These are phyloP conservation scores for Barnettozyma sp. DNA, from an alignment of 805 yeast genomes.

Conservation along the genomic window DNA sequence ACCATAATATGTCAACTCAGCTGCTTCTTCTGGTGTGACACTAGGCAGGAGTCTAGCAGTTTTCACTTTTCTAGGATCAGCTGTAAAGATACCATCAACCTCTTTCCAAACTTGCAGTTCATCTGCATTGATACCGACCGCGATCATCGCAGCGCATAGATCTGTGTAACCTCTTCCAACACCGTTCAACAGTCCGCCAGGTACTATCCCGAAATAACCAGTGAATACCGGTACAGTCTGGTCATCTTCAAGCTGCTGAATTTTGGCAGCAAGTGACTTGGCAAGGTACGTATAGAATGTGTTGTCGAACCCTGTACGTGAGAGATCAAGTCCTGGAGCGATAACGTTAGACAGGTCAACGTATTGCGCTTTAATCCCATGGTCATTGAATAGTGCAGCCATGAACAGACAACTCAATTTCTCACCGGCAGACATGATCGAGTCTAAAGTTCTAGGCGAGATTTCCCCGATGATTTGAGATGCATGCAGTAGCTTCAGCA, in stretches of 20 bases:
- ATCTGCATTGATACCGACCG: slow-evolving; percentile 87
- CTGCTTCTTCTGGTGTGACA: slow-evolving; percentile 98
- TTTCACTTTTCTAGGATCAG: slow-evolving; percentile 94
- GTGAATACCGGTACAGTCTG: slow-evolving; percentile 80
- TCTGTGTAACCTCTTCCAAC: slow-evolving; percentile 98
- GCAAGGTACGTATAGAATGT: slow-evolving; percentile 54
- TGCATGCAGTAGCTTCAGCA: slow-evolving; percentile 70
- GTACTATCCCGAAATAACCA: slow-evolving; percentile 93
- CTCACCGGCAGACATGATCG: slow-evolving; percentile 91
- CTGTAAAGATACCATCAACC: slow-evolving; percentile 97
- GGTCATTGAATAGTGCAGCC: slow-evolving; percentile 77
- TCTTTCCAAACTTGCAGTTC: slow-evolving; percentile 98
- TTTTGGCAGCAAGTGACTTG: slow-evolving; percentile 42
- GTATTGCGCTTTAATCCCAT: slow-evolving; percentile 69
- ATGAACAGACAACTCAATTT: slow-evolving; percentile 85
- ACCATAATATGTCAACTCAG: slow-evolving; percentile 95
- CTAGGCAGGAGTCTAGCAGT: slow-evolving; percentile 76
- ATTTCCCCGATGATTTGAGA: slow-evolving; percentile 90
- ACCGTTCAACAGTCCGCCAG: slow-evolving; percentile 87
- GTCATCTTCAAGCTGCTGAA: slow-evolving; percentile 35
- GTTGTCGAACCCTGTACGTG: slow-evolving; percentile 56
- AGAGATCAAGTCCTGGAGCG: slow-evolving; percentile 50
- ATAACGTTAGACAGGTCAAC: slow-evolving; percentile 73
- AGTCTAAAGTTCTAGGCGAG: slow-evolving; percentile 78
- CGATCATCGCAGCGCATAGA: slow-evolving; percentile 92